phyloP scores from a whole-genome alignment of 2,329 filamentous ascomycete species.

The Fonsecaea multimorphosa region DNA sequence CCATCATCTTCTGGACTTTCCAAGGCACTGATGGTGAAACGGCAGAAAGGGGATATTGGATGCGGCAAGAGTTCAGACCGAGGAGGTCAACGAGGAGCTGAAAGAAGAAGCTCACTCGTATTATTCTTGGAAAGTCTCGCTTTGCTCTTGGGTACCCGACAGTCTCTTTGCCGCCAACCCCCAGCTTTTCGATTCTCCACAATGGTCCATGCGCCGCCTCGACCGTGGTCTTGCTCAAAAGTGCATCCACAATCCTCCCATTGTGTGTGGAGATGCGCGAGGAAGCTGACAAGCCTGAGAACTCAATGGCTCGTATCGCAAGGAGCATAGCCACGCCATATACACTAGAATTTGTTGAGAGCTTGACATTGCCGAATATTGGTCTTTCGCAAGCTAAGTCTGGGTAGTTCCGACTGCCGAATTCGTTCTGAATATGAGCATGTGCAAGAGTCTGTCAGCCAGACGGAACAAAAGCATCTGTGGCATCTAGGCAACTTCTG shows the following conservation, averaged over 20 bases:
- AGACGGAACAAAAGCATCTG: conserved; percentile 9
- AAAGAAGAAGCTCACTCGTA: background rate
- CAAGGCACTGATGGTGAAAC: background rate
- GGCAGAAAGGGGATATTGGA: background rate
- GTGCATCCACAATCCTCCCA: background rate
- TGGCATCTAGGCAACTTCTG: background rate
- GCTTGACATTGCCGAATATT: conserved; percentile 1
- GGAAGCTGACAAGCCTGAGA: background rate
- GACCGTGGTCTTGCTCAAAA: background rate
- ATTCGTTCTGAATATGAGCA: background rate
- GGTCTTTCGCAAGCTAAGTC: conserved; percentile 2
- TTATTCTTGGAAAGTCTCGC: background rate
- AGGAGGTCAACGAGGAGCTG: background rate
- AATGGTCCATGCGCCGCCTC: background rate
- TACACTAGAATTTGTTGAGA: background rate
- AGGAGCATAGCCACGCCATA: conserved; percentile 5
- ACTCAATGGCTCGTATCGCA: background rate
- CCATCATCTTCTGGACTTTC: background rate
- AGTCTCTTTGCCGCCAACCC: background rate
- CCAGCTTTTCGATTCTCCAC: background rate
- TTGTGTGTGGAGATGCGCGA: conserved; percentile 1
- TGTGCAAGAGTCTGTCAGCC: background rate
- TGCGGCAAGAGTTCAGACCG: background rate
- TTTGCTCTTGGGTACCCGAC: background rate
- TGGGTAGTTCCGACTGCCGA: background rate